Percentiles rank a stretch among this genome's conserved stretches.
Conservation (phyloP, 169 alveolate species). For the Plasmodium coatneyi region DNA sequence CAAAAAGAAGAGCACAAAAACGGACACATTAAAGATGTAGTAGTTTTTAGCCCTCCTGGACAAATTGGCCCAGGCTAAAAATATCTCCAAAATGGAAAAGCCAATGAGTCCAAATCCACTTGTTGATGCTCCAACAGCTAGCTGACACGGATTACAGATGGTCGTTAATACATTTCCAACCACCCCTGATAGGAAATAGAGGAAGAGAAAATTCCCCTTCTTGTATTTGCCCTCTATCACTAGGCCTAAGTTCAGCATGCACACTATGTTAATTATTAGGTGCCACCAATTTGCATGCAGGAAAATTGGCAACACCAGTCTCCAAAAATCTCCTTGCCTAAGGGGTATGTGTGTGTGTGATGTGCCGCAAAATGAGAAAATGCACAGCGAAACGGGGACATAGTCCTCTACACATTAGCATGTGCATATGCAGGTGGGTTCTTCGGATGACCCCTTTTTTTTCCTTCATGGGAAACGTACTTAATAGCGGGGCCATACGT, state of each 20-base stretch:
- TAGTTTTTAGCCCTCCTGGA: constrained; percentile 54
- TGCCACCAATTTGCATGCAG: constrained; percentile 76
- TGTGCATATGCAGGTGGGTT: background rate
- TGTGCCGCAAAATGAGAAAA: background rate
- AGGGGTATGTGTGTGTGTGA: background rate
- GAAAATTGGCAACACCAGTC: constrained; percentile 60
- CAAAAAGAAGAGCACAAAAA: constrained; percentile 59
- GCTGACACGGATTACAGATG: constrained; percentile 76
- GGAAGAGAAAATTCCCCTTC: background rate
- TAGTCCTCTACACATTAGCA: background rate
- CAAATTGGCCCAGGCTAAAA: constrained; percentile 74
- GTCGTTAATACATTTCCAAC: constrained; percentile 76
- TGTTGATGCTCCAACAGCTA: constrained; percentile 80
- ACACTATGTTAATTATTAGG: constrained; percentile 44
- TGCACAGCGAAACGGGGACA: background rate
- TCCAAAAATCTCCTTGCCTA: constrained; percentile 72
- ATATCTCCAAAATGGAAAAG: constrained; percentile 75
- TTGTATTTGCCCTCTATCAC: constrained; percentile 65
- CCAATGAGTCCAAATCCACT: constrained; percentile 79
- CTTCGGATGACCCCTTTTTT: background rate
- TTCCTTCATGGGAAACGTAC: background rate
- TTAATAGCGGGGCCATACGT: constrained; percentile 64
- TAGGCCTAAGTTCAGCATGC: constrained; percentile 71
- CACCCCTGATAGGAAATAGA: constrained; percentile 51
- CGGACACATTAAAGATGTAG: constrained; percentile 41